Conservation (phyloP, 31 red algal genomes). For the Porphyra umbilicalis region DNA sequence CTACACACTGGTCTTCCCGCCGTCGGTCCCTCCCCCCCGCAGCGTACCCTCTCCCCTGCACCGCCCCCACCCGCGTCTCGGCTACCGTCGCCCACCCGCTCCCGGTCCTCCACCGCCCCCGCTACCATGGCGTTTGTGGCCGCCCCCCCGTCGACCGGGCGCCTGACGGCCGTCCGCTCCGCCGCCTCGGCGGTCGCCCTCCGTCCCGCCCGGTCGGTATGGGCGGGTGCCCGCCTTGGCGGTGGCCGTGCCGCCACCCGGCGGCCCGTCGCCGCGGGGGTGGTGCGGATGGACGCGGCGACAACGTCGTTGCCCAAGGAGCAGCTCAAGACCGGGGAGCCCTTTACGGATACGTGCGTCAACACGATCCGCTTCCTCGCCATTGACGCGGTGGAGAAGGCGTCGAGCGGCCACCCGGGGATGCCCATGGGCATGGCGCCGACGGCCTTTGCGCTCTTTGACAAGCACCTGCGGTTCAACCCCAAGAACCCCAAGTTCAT, state of each 20-base stretch:
- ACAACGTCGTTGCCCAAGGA: not conserved
- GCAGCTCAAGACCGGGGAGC: constrained; percentile 23
- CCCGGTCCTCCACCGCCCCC: no score
- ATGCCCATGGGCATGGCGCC: constrained; percentile 57
- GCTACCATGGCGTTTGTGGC: not conserved
- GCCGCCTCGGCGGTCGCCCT: no score
- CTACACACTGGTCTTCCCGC: no score
- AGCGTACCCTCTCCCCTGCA: no score
- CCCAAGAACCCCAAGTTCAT: constrained; percentile 28
- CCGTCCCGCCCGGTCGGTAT: not conserved
- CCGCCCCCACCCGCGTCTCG: no score
- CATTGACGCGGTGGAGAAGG: constrained; percentile 88
- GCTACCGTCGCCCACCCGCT: no score
- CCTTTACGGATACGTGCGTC: constrained; percentile 34
- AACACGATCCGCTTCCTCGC: constrained; percentile 89
- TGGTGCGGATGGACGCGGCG: not conserved
- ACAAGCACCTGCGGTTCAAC: constrained; percentile 35
- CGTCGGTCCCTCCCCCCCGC: no score
- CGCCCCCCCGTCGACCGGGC: not conserved
- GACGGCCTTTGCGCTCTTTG: constrained; percentile 26
- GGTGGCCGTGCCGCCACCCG: not conserved
- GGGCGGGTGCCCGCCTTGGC: not conserved
- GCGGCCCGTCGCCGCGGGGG: not conserved
- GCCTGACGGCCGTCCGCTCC: not conserved
- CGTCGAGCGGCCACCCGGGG: constrained; percentile 56